Percentiles rank a stretch among this genome's conserved stretches.
phyloP scores from a whole-genome alignment of 1,284 basidiomycete genomes.

The Xerocomus amazonicus region DNA sequence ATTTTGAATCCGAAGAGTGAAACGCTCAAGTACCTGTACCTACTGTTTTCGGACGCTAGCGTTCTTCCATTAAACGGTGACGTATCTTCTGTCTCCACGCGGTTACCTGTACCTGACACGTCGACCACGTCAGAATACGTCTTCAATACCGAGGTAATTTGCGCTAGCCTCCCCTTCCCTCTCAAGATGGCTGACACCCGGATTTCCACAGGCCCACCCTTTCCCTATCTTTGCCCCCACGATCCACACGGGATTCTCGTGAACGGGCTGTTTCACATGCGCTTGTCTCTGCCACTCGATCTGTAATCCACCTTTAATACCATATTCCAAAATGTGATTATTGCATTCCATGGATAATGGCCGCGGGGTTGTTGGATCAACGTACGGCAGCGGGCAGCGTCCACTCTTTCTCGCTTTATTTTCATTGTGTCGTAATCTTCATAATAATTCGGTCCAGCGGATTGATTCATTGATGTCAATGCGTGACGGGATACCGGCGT shows the following conservation, averaged over 20 bases:
- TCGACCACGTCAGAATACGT: constrained; percentile 62
- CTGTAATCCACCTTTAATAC: background rate
- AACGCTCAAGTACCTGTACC: constrained; percentile 92
- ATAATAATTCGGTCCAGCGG: too few species aligned
- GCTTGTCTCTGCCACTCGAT: background rate
- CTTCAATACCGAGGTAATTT: constrained; percentile 86
- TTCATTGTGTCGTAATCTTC: too few species aligned
- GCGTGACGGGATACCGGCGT: background rate
- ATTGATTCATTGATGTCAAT: too few species aligned
- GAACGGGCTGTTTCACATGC: constrained; percentile 1
- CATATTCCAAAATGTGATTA: background rate
- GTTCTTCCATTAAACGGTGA: constrained; percentile 70
- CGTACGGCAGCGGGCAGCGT: too few species aligned
- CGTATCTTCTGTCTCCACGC: background rate
- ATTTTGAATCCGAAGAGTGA: constrained; percentile 56
- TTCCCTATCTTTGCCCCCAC: constrained; percentile 60
- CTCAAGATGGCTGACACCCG: constrained; percentile 31
- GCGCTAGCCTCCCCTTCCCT: constrained; percentile 22
- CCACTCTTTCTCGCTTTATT: too few species aligned
- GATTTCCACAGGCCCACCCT: constrained; percentile 53
- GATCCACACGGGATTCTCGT: constrained; percentile 52
- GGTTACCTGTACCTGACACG: background rate
- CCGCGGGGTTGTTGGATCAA: too few species aligned
- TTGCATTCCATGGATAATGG: background rate
- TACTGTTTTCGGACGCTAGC: constrained; percentile 78